phyloP scores from a whole-genome alignment of 352 stramenopile genomes.

The Pythium rhizo-oryzae region DNA sequence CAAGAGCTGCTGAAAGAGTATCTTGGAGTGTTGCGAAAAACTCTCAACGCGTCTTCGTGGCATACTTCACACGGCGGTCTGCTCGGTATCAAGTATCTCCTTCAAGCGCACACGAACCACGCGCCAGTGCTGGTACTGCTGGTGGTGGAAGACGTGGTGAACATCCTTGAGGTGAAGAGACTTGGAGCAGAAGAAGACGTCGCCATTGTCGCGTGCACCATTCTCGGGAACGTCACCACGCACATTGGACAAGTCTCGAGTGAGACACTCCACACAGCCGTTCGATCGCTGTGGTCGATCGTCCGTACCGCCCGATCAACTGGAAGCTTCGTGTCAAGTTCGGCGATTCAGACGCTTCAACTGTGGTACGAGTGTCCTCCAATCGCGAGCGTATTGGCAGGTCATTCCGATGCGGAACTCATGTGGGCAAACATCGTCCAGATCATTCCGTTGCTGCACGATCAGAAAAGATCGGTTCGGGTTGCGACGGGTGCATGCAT shows the following conservation, averaged over 20 bases:
- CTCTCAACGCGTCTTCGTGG: conserved; percentile 77
- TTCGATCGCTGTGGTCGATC: conserved; percentile 46
- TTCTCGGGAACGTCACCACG: conserved; percentile 49
- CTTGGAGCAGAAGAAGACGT: conserved; percentile 62
- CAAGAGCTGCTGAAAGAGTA: conserved; percentile 56
- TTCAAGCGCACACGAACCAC: conserved; percentile 58
- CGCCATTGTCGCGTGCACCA: conserved; percentile 53
- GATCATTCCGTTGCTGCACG: conserved; percentile 59
- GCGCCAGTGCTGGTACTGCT: conserved; percentile 46
- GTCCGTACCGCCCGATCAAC: neutral
- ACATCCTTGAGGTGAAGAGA: conserved; percentile 31
- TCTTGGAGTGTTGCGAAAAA: conserved; percentile 61
- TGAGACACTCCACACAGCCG: conserved; percentile 26
- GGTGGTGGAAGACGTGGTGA: conserved; percentile 59
- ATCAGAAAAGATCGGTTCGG: conserved; percentile 48
- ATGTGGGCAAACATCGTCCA: conserved; percentile 21
- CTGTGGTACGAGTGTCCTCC: conserved; percentile 18
- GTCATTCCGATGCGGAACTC: neutral
- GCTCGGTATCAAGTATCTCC: conserved; percentile 89
- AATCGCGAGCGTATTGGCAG: conserved; percentile 12
- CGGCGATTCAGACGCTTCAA: conserved; percentile 23
- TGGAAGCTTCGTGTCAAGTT: conserved; percentile 18
- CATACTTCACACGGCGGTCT: conserved; percentile 90
- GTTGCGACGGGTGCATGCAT: conserved; percentile 49
- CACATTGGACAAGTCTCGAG: conserved; percentile 36